Conservation (phyloP, 2,329 filamentous ascomycete species). For the Botrytis deweyae region DNA sequence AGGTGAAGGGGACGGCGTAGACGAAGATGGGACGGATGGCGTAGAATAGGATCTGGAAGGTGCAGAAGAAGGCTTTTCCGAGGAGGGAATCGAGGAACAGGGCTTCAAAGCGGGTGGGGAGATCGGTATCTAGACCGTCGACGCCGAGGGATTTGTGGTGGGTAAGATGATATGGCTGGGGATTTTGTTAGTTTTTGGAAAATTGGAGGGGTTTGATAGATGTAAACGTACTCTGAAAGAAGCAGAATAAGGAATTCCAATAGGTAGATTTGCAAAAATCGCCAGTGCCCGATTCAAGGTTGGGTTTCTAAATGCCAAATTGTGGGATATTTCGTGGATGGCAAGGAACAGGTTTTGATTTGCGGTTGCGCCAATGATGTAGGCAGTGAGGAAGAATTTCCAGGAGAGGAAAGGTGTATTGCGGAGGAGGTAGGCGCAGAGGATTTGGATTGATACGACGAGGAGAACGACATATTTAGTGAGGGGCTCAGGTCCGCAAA, state of each 20-base stretch:
- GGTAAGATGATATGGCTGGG: constrained; percentile 89
- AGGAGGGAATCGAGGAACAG: constrained; percentile 91
- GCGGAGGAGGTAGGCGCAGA: constrained; percentile 73
- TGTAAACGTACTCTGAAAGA: constrained; percentile 73
- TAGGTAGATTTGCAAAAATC: constrained; percentile 92
- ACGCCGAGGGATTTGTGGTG: constrained; percentile 99
- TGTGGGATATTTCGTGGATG: constrained; percentile 98
- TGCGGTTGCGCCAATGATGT: constrained; percentile 87
- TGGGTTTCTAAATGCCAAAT: constrained; percentile 84
- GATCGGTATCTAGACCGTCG: constrained; percentile 91
- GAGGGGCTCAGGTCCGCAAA: constrained; percentile 92
- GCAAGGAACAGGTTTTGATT: constrained; percentile 99
- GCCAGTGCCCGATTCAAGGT: constrained; percentile 81
- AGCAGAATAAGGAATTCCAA: constrained; percentile 92
- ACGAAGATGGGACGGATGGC: constrained; percentile 93
- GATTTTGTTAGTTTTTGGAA: constrained; percentile 31
- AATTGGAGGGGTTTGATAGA: background rate
- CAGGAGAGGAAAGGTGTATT: constrained; percentile 78
- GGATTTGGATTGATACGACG: constrained; percentile 80
- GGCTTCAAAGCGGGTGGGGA: constrained; percentile 88
- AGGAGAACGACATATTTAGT: constrained; percentile 89
- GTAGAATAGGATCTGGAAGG: constrained; percentile 99
- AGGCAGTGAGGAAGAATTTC: constrained; percentile 82
- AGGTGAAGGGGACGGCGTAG: constrained; percentile 84
- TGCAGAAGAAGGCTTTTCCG: constrained; percentile 98